Evolutionary conservation across 2,329 filamentous ascomycete genomes (phyloP), one percentile per base, ranked within the genome.

Genomic region (Aulographum hederae): DNA sequence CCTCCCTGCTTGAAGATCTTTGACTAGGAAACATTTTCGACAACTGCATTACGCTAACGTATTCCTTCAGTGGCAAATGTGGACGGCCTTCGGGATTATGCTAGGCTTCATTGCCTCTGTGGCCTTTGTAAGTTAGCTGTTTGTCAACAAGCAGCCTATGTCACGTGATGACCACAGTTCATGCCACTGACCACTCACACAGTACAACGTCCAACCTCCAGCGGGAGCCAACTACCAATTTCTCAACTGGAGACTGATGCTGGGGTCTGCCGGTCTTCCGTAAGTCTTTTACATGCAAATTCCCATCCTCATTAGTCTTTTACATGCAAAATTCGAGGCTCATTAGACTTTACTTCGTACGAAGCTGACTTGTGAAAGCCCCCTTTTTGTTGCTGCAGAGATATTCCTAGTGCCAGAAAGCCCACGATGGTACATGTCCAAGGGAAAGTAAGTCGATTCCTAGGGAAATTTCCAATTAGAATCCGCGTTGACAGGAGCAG

Each of bases 161-260:
- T n/a, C n/a, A n/a, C n/a, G n/a, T n/a, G n/a, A n/a, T n/a, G n/a
- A n/a, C n/a, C n/a, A n/a, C n/a, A n/a, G n/a, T n/a, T n/a, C n/a
- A n/a, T n/a, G n/a, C n/a, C n/a, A n/a, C n/a, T n/a, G n/a, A n/a
- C n/a, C n/a, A n/a, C n/a, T n/a, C n/a, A n/a, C n/a, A n/a, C n/a
- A n/a, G n/a, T n/a, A n/a, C n/a, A n/a, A n/a, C 44, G 73, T 67
- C 45, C 52, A 64, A 32, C 67, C 56, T 34, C 51, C 34, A 18
- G 63, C 72, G 41, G 52, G 51, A 3, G 47, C 59, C 2, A 56
- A 57, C 3, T 66, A 77, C 32, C 50, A 60, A 6, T 71, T 72
- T 5, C 56, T 65, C 19, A 57, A 75, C 37, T 79, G 75, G 74
- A 65, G 74, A 17, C 53, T 78, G 25, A 77, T 77, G 69, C 65